Evolutionary conservation across 2,329 filamentous ascomycete genomes (phyloP).

Genomic region (Aspergillus aculeatinus): DNA sequence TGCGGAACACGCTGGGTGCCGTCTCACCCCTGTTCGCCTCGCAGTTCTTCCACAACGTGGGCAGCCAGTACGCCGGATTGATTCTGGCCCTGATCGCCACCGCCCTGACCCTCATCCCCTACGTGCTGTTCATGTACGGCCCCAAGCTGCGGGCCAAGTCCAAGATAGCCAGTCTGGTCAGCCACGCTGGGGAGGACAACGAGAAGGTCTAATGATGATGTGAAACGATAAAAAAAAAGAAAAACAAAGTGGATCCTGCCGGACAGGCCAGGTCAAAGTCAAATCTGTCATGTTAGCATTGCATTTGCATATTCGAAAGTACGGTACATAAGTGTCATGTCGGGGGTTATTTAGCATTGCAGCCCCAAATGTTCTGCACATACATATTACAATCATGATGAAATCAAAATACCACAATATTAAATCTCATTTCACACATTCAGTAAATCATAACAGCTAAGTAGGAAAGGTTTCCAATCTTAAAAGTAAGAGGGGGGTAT

Average conservation of each 20-base stretch:
- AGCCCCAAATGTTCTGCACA: neutral
- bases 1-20: slow-evolving; percentile 55
- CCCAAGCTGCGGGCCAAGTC: slow-evolving; percentile 31
- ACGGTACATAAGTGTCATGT: neutral
- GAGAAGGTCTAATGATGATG: neutral
- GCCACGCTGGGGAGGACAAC: neutral
- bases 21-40: slow-evolving; percentile 54
- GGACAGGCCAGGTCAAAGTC: slow-evolving; percentile 2
- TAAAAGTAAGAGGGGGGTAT: neutral
- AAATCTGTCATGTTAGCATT: neutral
- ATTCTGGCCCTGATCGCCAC: slow-evolving; percentile 50
- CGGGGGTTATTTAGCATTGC: neutral
- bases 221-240: neutral
- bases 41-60: slow-evolving; percentile 55
- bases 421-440: too few species aligned
- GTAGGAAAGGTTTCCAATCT: neutral
- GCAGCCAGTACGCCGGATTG: slow-evolving; percentile 54
- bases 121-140: slow-evolving; percentile 31
- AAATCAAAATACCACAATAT: neutral
- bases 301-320: neutral
- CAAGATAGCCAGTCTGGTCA: slow-evolving; percentile 25
- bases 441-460: too few species aligned
- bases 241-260: neutral
- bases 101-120: slow-evolving; percentile 31
- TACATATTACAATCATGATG: neutral